Conservation (phyloP, 1,284 basidiomycete species). For the Cutaneotrichosporon spelunceum region DNA sequence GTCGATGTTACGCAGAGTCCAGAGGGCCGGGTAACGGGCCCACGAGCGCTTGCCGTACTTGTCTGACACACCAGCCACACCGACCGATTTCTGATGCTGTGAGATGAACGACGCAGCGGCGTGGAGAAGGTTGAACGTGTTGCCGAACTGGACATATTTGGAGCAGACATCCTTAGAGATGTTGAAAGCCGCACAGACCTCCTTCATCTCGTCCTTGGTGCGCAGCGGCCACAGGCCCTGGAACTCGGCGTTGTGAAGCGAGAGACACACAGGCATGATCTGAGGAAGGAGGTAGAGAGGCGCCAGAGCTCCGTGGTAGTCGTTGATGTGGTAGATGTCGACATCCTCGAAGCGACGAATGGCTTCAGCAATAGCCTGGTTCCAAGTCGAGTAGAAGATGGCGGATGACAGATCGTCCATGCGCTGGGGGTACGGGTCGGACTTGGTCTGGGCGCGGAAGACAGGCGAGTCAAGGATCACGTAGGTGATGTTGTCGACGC, state of each 20-base stretch:
- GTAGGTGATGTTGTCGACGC: constrained; percentile 88
- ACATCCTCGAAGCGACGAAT: constrained; percentile 77
- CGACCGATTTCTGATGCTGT: constrained; percentile 82
- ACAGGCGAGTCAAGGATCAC: constrained; percentile 88
- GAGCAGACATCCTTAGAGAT: constrained; percentile 90
- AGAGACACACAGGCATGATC: constrained; percentile 80
- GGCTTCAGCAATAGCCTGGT: constrained; percentile 86
- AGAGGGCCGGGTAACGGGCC: constrained; percentile 89
- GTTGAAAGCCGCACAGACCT: constrained; percentile 93
- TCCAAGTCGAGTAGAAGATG: constrained; percentile 96
- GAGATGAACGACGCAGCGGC: constrained; percentile 88
- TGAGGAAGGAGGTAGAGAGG: constrained; percentile 85
- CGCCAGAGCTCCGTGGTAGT: constrained; percentile 86
- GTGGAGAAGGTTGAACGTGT: constrained; percentile 90
- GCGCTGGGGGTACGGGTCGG: constrained; percentile 87
- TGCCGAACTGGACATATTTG: constrained; percentile 93
- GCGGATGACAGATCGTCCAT: constrained; percentile 94
- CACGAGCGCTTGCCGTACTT: constrained; percentile 90
- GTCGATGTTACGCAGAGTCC: constrained; percentile 91
- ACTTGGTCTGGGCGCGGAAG: constrained; percentile 89
- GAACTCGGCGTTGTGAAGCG: constrained; percentile 94
- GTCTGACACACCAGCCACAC: constrained; percentile 91
- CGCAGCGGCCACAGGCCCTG: constrained; percentile 91
- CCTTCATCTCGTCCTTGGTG: constrained; percentile 95
- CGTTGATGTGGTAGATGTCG: constrained; percentile 66